Conservation (phyloP, 1,284 basidiomycete genomes). For the Chiua sp. region DNA sequence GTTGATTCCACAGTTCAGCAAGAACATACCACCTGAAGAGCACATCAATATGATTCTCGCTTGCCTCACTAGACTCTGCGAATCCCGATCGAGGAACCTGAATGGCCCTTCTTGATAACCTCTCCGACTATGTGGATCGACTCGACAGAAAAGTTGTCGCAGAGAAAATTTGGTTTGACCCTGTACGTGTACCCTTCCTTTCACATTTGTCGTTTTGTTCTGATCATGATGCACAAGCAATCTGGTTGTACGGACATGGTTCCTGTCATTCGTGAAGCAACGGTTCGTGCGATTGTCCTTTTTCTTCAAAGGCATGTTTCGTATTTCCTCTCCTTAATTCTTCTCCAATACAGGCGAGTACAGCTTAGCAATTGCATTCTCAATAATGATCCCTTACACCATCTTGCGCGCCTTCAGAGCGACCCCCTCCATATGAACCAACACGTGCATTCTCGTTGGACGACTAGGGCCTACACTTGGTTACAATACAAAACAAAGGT, state of each 20-base stretch:
- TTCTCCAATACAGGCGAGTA: background rate
- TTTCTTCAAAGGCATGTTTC: conserved; percentile 81
- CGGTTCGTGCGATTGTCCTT: conserved; percentile 83
- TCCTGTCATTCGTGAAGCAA: too few relatives aligned
- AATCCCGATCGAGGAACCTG: conserved; percentile 92
- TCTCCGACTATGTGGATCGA: conserved; percentile 86
- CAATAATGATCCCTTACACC: conserved; percentile 95
- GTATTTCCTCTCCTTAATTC: background rate
- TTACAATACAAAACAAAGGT: conserved; percentile 94
- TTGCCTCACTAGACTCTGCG: conserved; percentile 80
- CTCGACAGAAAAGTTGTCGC: conserved; percentile 87
- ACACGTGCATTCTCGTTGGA: conserved; percentile 96
- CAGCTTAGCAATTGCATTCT: conserved; percentile 91
- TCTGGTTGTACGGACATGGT: conserved; percentile 96
- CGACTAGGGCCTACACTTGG: conserved; percentile 82
- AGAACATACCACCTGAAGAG: conserved; percentile 72
- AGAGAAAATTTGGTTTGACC: conserved; percentile 92
- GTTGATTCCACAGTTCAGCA: conserved; percentile 81
- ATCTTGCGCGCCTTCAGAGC: conserved; percentile 92
- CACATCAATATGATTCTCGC: conserved; percentile 74
- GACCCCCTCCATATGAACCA: conserved; percentile 96
- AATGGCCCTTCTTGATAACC: conserved; percentile 90
- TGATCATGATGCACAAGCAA: conserved; percentile 56
- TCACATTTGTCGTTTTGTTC: conserved; percentile 37
- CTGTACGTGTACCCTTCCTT: conserved; percentile 64